Conservation (phyloP, 352 stramenopile genomes). For the Stephanocyclus meneghinianus region DNA sequence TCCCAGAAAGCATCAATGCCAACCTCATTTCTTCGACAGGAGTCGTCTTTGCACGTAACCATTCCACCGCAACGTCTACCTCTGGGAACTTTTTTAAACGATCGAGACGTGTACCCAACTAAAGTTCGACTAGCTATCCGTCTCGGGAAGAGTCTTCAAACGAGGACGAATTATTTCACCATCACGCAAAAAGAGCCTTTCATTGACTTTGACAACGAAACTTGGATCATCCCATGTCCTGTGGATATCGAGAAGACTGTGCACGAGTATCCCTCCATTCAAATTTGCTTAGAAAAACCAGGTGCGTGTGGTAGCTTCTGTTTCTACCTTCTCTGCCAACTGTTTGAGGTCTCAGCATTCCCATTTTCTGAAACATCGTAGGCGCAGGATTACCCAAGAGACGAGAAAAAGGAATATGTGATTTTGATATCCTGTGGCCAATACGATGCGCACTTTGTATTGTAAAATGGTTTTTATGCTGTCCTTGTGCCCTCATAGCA, state of each 20-base stretch:
- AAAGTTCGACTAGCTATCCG: slow-evolving; percentile 28
- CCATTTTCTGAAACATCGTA: too few species aligned
- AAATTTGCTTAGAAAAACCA: slow-evolving; percentile 23
- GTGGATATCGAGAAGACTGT: slow-evolving; percentile 17
- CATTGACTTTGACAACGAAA: slow-evolving; percentile 19
- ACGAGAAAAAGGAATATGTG: slow-evolving; percentile 20
- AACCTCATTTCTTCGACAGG: slow-evolving; percentile 19
- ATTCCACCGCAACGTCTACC: slow-evolving; percentile 23
- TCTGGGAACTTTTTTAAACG: slow-evolving; percentile 30
- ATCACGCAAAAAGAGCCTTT: background rate
- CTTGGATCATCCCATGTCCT: slow-evolving; percentile 23
- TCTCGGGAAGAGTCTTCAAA: slow-evolving; percentile 19
- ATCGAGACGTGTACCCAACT: slow-evolving; percentile 4
- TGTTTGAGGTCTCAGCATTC: too few species aligned
- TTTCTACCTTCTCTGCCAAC: too few species aligned
- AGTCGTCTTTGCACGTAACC: slow-evolving; percentile 22
- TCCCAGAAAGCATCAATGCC: slow-evolving; percentile 10
- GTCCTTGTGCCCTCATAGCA: slow-evolving; percentile 19
- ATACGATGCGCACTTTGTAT: slow-evolving; percentile 24
- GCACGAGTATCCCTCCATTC: slow-evolving; percentile 9
- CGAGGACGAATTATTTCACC: slow-evolving; percentile 20
- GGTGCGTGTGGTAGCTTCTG: background rate
- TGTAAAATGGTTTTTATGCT: slow-evolving; percentile 29
- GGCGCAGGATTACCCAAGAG: slow-evolving; percentile 4
- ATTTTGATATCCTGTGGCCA: slow-evolving; percentile 27